phyloP scores from a whole-genome alignment of 2,329 filamentous ascomycete species.

The Verticillium nonalfalfae region DNA sequence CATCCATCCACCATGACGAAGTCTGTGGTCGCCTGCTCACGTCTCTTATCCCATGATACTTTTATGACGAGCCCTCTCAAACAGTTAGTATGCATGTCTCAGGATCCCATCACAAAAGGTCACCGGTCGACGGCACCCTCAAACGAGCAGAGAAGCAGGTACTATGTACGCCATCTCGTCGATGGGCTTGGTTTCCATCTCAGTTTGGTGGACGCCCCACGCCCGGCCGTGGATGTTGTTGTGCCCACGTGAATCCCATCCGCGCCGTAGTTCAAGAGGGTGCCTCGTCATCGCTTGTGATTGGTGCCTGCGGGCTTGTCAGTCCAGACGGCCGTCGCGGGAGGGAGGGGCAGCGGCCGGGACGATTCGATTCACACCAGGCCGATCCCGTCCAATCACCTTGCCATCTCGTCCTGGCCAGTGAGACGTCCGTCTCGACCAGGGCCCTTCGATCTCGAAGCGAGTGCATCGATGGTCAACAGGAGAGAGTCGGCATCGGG shows the following conservation, averaged over 20 bases:
- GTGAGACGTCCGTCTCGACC: background rate
- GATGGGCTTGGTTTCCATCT: background rate
- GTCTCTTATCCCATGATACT: background rate
- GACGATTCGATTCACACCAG: slow-evolving; percentile 2
- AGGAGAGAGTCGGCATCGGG: background rate
- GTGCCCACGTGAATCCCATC: slow-evolving; percentile 3
- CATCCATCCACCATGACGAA: background rate
- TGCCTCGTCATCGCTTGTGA: background rate
- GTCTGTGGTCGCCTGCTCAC: background rate
- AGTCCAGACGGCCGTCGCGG: background rate
- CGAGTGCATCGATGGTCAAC: background rate
- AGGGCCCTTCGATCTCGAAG: background rate
- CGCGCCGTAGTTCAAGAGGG: background rate
- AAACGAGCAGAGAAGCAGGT: slow-evolving; percentile 1
- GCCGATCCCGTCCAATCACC: background rate
- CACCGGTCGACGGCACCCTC: background rate
- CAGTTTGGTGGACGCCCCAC: background rate
- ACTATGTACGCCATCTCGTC: background rate
- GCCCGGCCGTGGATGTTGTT: background rate
- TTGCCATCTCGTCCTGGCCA: background rate
- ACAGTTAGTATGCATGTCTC: background rate
- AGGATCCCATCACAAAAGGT: background rate
- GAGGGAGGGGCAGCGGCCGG: slow-evolving; percentile 1
- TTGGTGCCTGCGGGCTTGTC: background rate
- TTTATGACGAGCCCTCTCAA: background rate